phyloP scores from a whole-genome alignment of 139 green algal genomes.

The Mychonastes homosphaera region DNA sequence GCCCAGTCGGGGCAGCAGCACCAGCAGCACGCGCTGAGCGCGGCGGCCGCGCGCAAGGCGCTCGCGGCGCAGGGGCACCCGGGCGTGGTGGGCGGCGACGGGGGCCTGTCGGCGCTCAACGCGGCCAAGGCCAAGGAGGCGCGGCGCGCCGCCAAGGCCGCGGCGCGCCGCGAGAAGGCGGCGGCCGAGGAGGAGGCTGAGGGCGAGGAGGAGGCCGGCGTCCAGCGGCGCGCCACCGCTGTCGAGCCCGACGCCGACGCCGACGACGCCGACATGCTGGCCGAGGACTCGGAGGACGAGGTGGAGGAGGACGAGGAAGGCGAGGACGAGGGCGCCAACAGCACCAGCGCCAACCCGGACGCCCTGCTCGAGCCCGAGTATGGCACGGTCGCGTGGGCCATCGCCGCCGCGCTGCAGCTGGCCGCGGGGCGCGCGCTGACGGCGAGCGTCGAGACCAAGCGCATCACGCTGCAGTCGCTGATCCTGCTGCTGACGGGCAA shows the following conservation, averaged over 20 bases:
- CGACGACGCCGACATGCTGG: slow-evolving; percentile 15
- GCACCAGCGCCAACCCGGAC: background rate
- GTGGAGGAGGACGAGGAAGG: no score
- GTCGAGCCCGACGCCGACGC: background rate
- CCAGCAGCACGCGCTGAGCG: slow-evolving; percentile 28
- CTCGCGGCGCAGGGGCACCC: no score
- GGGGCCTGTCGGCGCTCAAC: background rate
- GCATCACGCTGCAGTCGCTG: slow-evolving; percentile 63
- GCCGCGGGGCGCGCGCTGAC: slow-evolving; percentile 34
- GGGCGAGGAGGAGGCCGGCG: background rate
- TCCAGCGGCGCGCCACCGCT: background rate
- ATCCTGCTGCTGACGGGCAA: slow-evolving; percentile 56
- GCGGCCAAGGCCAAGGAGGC: background rate
- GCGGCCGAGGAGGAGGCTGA: background rate
- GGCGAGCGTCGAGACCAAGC: slow-evolving; percentile 55
- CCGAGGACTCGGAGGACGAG: slow-evolving; percentile 10
- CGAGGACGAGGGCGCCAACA: no score
- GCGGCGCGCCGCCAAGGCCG: background rate
- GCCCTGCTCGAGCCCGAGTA: slow-evolving; percentile 37
- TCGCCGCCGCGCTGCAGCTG: slow-evolving; percentile 47
- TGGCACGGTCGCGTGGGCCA: slow-evolving; percentile 55
- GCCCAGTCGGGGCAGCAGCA: slow-evolving; percentile 13
- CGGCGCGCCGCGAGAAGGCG: no score
- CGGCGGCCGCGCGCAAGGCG: slow-evolving; percentile 10
- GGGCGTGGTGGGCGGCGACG: background rate